Evolutionary conservation across 805 yeast species (phyloP).

Genomic region (Zygosaccharomyces kombuchaensis): DNA sequence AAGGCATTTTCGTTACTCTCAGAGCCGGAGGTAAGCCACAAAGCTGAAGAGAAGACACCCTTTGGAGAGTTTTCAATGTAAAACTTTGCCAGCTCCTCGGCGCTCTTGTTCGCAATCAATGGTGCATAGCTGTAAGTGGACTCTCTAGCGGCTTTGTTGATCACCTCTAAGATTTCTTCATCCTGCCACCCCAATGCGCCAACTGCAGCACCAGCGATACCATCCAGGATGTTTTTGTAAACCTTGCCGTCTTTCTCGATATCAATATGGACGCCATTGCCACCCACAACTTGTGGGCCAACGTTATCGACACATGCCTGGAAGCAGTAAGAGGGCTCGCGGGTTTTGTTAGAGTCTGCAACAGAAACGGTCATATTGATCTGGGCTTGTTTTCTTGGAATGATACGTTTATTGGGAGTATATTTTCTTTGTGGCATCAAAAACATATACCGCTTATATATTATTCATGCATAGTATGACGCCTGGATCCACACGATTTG

Average conservation of each 20-base stretch:
- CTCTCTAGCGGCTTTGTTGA: constrained; percentile 37
- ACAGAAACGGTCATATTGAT: not conserved
- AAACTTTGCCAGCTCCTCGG: constrained; percentile 42
- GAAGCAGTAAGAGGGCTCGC: constrained; percentile 38
- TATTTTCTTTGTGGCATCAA: not conserved
- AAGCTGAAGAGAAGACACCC: constrained; percentile 38
- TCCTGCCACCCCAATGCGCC: constrained; percentile 45
- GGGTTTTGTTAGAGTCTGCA: not conserved
- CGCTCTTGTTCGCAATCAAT: constrained; percentile 34
- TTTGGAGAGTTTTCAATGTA: constrained; percentile 40
- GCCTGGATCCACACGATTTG: too few relatives aligned
- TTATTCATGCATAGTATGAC: too few relatives aligned
- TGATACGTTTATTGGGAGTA: not conserved
- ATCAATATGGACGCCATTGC: constrained; percentile 40
- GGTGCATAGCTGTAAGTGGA: constrained; percentile 38
- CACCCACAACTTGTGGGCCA: constrained; percentile 40
- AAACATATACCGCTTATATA: not conserved
- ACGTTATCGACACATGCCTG: constrained; percentile 39
- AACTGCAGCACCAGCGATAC: constrained; percentile 50
- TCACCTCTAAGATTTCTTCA: constrained; percentile 34
- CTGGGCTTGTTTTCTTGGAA: not conserved
- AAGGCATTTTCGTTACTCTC: constrained; percentile 66
- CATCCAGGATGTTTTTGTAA: constrained; percentile 38
- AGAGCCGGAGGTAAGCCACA: constrained; percentile 57
- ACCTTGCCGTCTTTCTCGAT: constrained; percentile 40